phyloP scores from a whole-genome alignment of 306 rosid species.

The Glycyrrhiza uralensis region DNA sequence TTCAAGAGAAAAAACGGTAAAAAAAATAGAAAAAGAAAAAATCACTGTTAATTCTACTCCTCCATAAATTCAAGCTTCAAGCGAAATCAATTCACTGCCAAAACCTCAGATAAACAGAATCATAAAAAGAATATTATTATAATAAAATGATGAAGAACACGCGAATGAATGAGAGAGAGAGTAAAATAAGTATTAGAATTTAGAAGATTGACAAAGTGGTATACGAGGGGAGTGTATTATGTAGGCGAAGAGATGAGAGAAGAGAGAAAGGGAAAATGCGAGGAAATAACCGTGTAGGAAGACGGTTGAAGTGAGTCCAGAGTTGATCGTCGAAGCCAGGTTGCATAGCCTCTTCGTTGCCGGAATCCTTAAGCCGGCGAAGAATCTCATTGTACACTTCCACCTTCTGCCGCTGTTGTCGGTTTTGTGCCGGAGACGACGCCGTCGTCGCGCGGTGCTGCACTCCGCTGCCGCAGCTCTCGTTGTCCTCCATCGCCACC shows the following conservation, averaged over 20 bases:
- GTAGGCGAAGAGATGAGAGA: neutral
- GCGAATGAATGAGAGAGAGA: neutral
- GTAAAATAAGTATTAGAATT: neutral
- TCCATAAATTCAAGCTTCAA: neutral
- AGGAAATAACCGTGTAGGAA: slow-evolving; percentile 80
- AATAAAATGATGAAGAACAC: neutral
- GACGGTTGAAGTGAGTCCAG: slow-evolving; percentile 96
- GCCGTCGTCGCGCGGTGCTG: slow-evolving; percentile 23
- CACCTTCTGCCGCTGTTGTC: slow-evolving; percentile 63
- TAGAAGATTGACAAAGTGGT: neutral
- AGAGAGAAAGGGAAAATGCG: slow-evolving; percentile 13
- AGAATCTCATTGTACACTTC: slow-evolving; percentile 93
- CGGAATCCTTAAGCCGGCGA: slow-evolving; percentile 76
- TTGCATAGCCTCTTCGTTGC: slow-evolving; percentile 52
- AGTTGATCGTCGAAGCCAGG: slow-evolving; percentile 85
- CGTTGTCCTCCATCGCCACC: slow-evolving; percentile 77
- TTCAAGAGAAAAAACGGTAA: neutral
- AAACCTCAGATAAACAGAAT: neutral
- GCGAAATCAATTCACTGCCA: slow-evolving; percentile 6
- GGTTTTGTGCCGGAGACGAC: slow-evolving; percentile 46
- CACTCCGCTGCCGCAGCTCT: slow-evolving; percentile 65
- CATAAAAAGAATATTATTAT: neutral
- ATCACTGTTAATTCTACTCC: slow-evolving; percentile 1
- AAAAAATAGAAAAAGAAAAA: neutral
- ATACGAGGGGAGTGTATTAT: neutral